A percentile compares a stretch with the other conserved stretches of the same genome.
phyloP scores from a whole-genome alignment of 768 basidiomycete species.

The Tulasnella sp. region DNA sequence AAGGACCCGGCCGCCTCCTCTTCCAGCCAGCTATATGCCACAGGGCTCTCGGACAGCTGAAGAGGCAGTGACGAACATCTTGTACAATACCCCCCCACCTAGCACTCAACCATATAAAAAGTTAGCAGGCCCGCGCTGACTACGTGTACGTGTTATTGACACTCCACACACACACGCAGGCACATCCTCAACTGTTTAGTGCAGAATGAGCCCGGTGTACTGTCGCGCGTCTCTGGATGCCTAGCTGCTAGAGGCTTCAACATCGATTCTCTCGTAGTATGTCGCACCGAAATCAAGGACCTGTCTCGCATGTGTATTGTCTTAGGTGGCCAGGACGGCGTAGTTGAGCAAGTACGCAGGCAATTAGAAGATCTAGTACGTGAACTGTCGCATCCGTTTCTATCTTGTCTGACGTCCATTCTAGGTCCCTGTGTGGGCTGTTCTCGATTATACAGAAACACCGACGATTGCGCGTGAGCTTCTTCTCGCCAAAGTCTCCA shows the following conservation, averaged over 20 bases:
- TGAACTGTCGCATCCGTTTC: constrained; percentile 16
- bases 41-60: constrained; percentile 67
- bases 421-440: constrained; percentile 98
- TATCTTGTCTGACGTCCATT: not conserved
- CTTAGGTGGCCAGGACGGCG: constrained; percentile 90
- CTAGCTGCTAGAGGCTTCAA: constrained; percentile 97
- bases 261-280: constrained; percentile 96
- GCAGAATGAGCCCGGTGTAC: constrained; percentile 98
- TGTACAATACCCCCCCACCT: constrained; percentile 92
- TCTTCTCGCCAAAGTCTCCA: constrained; percentile 91
- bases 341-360: constrained; percentile 91
- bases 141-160: not conserved
- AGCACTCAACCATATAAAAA: constrained; percentile 88
- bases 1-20: constrained; percentile 57
- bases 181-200: constrained; percentile 96
- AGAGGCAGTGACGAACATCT: constrained; percentile 93
- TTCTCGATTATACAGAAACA: constrained; percentile 93
- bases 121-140: constrained; percentile 32
- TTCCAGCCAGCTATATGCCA: constrained; percentile 78
- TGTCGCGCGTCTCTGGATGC: constrained; percentile 95
- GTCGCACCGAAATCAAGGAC: constrained; percentile 94
- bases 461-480: constrained; percentile 85
- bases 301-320: constrained; percentile 97
- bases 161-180: constrained; percentile 31
- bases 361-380: constrained; percentile 93